Evolutionary conservation across 805 yeast genomes (phyloP).

Genomic region (Barnettozyma sucrosica): DNA sequence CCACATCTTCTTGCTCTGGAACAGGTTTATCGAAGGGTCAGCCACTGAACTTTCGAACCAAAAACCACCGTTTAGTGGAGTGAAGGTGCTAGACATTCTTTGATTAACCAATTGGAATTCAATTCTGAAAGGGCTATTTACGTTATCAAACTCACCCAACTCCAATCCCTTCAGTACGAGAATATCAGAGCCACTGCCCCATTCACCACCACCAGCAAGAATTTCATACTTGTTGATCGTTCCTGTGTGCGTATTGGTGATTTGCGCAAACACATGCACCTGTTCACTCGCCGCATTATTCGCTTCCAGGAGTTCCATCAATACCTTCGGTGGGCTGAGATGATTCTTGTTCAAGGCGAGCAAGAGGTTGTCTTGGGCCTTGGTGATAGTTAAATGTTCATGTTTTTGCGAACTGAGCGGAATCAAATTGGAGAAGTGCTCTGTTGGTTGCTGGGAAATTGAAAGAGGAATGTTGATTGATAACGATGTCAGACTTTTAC

Average conservation of each 20-base stretch:
- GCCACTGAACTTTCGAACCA: not conserved
- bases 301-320: conserved; percentile 2
- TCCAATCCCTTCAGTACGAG: conserved; percentile 7
- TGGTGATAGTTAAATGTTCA: not conserved
- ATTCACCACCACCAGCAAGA: conserved; percentile 14
- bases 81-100: not conserved
- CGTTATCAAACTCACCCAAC: not conserved
- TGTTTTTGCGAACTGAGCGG: not conserved
- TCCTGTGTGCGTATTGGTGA: not conserved
- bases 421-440: conserved; percentile 1
- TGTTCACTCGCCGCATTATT: not conserved
- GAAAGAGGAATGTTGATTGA: conserved; percentile 2
- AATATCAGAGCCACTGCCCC: conserved; percentile 7
- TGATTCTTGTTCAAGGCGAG: not conserved
- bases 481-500: not conserved
- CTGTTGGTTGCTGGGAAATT: not conserved
- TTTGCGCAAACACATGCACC: conserved; percentile 5
- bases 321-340: conserved; percentile 5
- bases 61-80: not conserved
- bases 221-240: not conserved
- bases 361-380: conserved; percentile 6
- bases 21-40: not conserved
- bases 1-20: not conserved
- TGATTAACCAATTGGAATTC: not conserved
- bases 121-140: not conserved